phyloP scores from a whole-genome alignment of 2,329 filamentous ascomycete genomes.

The Teratosphaeria gauchensis region DNA sequence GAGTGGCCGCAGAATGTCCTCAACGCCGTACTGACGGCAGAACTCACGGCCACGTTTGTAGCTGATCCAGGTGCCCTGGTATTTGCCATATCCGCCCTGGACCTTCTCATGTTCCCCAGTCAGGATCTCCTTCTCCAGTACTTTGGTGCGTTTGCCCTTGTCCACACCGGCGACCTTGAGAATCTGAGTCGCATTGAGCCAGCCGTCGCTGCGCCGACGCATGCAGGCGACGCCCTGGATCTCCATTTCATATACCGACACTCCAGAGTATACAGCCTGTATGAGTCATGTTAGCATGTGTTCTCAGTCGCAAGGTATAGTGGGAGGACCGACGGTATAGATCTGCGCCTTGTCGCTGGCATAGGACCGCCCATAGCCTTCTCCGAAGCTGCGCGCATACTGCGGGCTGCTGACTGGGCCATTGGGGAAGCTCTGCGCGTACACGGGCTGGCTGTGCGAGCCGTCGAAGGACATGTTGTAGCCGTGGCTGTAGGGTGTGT shows the following conservation, averaged over 20 bases:
- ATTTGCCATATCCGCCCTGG: constrained; percentile 96
- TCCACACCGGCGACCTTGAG: constrained; percentile 95
- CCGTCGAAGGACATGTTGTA: constrained; percentile 23
- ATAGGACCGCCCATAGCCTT: constrained; percentile 13
- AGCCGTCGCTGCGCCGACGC: constrained; percentile 88
- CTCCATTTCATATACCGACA: constrained; percentile 98
- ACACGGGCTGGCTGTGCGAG: constrained; percentile 13
- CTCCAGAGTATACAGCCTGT: constrained; percentile 83
- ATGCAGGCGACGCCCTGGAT: constrained; percentile 89
- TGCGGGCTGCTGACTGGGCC: constrained; percentile 29
- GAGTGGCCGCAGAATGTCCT: constrained; percentile 64
- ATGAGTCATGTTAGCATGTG: constrained; percentile 3
- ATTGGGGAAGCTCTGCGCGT: constrained; percentile 24
- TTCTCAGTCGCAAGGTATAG: neutral
- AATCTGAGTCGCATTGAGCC: constrained; percentile 97
- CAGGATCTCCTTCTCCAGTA: constrained; percentile 94
- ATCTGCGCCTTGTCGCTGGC: constrained; percentile 36
- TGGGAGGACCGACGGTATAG: constrained; percentile 34
- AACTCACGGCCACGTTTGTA: constrained; percentile 89
- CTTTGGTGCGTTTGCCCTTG: constrained; percentile 95
- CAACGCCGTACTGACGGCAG: constrained; percentile 68
- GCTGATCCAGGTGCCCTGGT: constrained; percentile 97
- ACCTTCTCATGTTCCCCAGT: constrained; percentile 97
- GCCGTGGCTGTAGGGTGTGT: constrained; percentile 10
- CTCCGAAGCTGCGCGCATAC: constrained; percentile 26